Evolutionary conservation across 2,329 filamentous ascomycete genomes (phyloP), one percentile per base, ranked within the genome.

Genomic region (Macrophomina pseudophaseolina): DNA sequence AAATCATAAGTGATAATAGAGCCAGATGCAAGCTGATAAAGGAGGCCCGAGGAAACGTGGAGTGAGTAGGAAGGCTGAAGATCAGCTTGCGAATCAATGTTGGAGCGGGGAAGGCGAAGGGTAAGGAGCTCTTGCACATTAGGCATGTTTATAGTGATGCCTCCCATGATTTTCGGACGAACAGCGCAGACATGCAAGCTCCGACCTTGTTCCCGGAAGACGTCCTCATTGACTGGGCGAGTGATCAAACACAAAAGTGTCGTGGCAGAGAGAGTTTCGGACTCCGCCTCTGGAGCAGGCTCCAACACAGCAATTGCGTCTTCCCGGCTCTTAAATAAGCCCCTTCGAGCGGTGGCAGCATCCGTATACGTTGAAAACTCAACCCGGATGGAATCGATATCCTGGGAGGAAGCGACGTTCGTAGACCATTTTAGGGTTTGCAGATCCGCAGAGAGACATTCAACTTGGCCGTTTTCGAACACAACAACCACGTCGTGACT

Each of bases 1-100:
- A 93, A 78, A 68, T 91, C 87, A 74, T 89, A 91, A 2, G 88
- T 86, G 32, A 81, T 82, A 18, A 94, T 79, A 0, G 74, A 78
- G 11, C 83, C 84, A 28, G 82, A 79, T 14, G 80, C 74, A 1
- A 92, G 81, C 72, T 89, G 84, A 67, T 91, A 83, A 3, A 94
- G 78, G 46, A 84, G 83, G 12, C 90, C 91, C 2, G 87, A 86
- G 23, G 85, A 84, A 30, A 87, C 79, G 69, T 93, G 87, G 1
- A 92, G 78, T 35, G 85, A 83, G 71, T 86, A 90, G 8, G 70
- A 70, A 5, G 72, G 58, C 23, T 69, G 63, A 3, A 66, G 42
- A 8, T 65, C 28, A 33, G 67, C 66, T 4, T 64, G 38, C 7
- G 56, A 59, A 4, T 70, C 16, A 4, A 66, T 52, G 1, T 70